Evolutionary conservation across 2,329 filamentous ascomycete genomes (phyloP).

Genomic region (Huntiella savannae): DNA sequence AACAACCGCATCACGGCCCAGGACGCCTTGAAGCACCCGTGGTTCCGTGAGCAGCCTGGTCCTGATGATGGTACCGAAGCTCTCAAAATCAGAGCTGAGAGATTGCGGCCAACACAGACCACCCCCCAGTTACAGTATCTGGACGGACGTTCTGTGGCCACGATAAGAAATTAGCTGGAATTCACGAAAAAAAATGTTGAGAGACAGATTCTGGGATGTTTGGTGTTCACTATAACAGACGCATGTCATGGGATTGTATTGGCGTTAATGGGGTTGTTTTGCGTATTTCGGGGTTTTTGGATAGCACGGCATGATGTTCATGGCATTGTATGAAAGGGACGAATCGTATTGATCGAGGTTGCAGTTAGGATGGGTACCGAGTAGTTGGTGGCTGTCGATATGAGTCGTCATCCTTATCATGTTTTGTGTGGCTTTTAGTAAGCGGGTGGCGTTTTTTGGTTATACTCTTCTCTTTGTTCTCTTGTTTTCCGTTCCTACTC

Average conservation of each 20-base stretch:
- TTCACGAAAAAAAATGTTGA: too few relatives aligned
- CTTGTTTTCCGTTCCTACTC: background rate
- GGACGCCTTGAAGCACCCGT: slow-evolving; percentile 45
- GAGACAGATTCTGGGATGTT: too few relatives aligned
- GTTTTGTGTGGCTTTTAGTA: background rate
- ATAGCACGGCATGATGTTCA: background rate
- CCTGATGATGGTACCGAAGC: slow-evolving; percentile 52
- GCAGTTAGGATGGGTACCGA: too few relatives aligned
- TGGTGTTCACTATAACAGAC: too few relatives aligned
- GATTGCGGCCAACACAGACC: slow-evolving; percentile 2
- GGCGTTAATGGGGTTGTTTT: background rate
- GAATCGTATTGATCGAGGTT: background rate
- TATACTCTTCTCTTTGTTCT: background rate
- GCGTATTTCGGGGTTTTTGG: background rate
- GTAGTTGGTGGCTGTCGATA: background rate
- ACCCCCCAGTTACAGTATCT: background rate
- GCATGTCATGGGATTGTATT: too few relatives aligned
- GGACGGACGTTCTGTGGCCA: background rate
- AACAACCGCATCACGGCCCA: slow-evolving; percentile 46
- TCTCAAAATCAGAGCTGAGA: slow-evolving; percentile 40
- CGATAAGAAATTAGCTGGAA: background rate
- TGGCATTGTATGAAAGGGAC: background rate
- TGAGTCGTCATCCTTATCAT: background rate
- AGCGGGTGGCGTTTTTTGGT: too few relatives aligned
- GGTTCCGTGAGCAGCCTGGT: slow-evolving; percentile 44